These are phyloP conservation scores for Marasmius tenuissimus DNA, from an alignment of 1,284 basidiomycete species.

Conservation along the genomic window DNA sequence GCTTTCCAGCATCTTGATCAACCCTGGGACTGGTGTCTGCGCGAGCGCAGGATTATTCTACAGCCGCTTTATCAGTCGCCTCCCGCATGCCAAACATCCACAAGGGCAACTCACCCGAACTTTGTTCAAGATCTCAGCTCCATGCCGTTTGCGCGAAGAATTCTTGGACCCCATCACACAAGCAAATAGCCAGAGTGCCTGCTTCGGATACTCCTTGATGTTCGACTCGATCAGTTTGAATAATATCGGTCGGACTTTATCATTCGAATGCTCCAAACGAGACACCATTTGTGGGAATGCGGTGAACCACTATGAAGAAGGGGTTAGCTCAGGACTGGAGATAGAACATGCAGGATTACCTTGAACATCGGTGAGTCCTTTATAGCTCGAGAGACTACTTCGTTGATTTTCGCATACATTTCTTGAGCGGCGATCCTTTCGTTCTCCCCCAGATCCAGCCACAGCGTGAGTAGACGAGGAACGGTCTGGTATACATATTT, in stretches of 20 bases:
- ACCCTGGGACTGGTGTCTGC: slow-evolving; percentile 41
- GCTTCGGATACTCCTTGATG: slow-evolving; percentile 83
- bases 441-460: slow-evolving; percentile 91
- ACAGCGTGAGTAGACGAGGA: slow-evolving; percentile 92
- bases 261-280: slow-evolving; percentile 81
- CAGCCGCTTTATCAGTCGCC: not conserved
- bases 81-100: not conserved
- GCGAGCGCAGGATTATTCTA: slow-evolving; percentile 40
- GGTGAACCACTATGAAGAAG: slow-evolving; percentile 78
- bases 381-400: slow-evolving; percentile 54
- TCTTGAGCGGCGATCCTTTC: slow-evolving; percentile 31
- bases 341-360: slow-evolving; percentile 37
- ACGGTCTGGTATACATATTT: slow-evolving; percentile 98
- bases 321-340: not conserved
- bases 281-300: slow-evolving; percentile 98
- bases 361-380: slow-evolving; percentile 74
- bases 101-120: slow-evolving; percentile 55
- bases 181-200: slow-evolving; percentile 92
- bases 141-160: slow-evolving; percentile 59
- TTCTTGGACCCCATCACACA: slow-evolving; percentile 89
- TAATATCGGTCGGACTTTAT: slow-evolving; percentile 68
- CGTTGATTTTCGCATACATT: slow-evolving; percentile 57
- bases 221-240: slow-evolving; percentile 74
- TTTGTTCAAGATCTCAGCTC: slow-evolving; percentile 62
- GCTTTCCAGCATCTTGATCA: slow-evolving; percentile 54